These are phyloP conservation scores for Senna siamea DNA, from an alignment of 306 rosid species.

Conservation along the genomic window DNA sequence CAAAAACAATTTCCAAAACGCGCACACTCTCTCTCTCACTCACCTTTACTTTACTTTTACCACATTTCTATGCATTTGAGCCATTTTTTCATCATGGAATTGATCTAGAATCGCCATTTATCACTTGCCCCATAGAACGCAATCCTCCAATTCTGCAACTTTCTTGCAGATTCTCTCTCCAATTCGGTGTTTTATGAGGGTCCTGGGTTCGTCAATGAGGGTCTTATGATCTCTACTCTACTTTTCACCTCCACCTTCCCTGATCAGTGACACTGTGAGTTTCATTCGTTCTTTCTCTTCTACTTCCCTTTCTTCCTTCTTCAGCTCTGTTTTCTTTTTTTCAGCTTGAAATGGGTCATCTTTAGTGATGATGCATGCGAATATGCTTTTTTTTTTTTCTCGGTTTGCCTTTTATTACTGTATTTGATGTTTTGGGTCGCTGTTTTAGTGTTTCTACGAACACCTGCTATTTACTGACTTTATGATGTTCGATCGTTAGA, in stretches of 20 bases:
- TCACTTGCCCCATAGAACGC: slow-evolving; percentile 36
- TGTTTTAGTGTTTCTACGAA: slow-evolving; percentile 22
- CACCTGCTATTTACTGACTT: slow-evolving; percentile 31
- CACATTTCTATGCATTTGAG: slow-evolving; percentile 21
- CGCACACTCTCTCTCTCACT: background rate
- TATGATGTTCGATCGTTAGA: slow-evolving; percentile 33
- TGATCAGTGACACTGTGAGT: slow-evolving; percentile 44
- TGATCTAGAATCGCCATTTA: slow-evolving; percentile 28
- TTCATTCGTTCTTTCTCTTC: slow-evolving; percentile 23
- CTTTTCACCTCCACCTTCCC: slow-evolving; percentile 2
- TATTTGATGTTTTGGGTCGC: slow-evolving; percentile 27
- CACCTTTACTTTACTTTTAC: slow-evolving; percentile 19
- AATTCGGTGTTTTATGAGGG: background rate
- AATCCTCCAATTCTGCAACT: slow-evolving; percentile 41
- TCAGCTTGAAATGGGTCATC: background rate
- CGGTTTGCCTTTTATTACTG: background rate
- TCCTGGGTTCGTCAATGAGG: slow-evolving; percentile 32
- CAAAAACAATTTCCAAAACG: slow-evolving; percentile 1
- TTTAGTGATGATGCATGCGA: background rate
- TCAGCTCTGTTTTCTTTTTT: background rate
- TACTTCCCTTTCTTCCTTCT: background rate
- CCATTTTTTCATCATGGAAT: slow-evolving; percentile 42
- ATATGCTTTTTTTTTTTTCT: slow-evolving; percentile 27
- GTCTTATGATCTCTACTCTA: slow-evolving; percentile 27
- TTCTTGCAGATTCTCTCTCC: slow-evolving; percentile 40